phyloP scores from a whole-genome alignment of 495 filamentous ascomycete species.

The Bryoglossum gracile region DNA sequence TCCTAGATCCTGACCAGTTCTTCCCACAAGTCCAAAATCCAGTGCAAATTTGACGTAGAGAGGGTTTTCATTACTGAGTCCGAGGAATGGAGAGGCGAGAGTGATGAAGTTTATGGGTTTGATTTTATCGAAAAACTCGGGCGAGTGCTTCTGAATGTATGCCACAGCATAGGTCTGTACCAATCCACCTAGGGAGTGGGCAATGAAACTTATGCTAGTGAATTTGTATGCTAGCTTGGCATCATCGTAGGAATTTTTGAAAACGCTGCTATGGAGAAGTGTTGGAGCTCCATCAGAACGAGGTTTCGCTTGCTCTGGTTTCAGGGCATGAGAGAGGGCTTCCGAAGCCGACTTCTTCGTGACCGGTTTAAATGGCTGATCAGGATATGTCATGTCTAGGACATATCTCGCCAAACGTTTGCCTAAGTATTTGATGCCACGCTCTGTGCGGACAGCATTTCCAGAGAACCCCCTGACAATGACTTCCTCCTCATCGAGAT shows the following conservation, averaged over 20 bases:
- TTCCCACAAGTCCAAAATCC: slow-evolving; percentile 89
- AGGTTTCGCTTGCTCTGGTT: slow-evolving; percentile 20
- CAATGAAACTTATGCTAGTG: slow-evolving; percentile 93
- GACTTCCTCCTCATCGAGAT: slow-evolving; percentile 75
- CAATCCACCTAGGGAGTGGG: slow-evolving; percentile 85
- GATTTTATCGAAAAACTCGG: slow-evolving; percentile 80
- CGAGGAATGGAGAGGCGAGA: slow-evolving; percentile 84
- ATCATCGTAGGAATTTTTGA: slow-evolving; percentile 26
- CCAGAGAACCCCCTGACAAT: slow-evolving; percentile 88
- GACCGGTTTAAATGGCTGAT: slow-evolving; percentile 73
- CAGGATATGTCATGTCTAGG: slow-evolving; percentile 82
- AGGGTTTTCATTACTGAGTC: slow-evolving; percentile 94
- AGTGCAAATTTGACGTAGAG: slow-evolving; percentile 95
- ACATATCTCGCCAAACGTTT: slow-evolving; percentile 92
- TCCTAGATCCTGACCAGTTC: slow-evolving; percentile 90
- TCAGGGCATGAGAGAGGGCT: slow-evolving; percentile 31
- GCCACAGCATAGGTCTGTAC: slow-evolving; percentile 94
- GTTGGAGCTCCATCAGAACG: slow-evolving; percentile 31
- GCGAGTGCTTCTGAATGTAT: slow-evolving; percentile 95
- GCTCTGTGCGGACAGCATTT: slow-evolving; percentile 85
- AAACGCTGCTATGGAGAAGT: slow-evolving; percentile 50
- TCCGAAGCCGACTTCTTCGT: slow-evolving; percentile 41
- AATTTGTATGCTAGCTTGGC: slow-evolving; percentile 68
- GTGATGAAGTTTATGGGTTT: slow-evolving; percentile 88
- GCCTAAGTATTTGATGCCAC: slow-evolving; percentile 92